Evolutionary conservation across 176 grass and related monocot species (phyloP).

Genomic region (Urochloa ruziziensis): DNA sequence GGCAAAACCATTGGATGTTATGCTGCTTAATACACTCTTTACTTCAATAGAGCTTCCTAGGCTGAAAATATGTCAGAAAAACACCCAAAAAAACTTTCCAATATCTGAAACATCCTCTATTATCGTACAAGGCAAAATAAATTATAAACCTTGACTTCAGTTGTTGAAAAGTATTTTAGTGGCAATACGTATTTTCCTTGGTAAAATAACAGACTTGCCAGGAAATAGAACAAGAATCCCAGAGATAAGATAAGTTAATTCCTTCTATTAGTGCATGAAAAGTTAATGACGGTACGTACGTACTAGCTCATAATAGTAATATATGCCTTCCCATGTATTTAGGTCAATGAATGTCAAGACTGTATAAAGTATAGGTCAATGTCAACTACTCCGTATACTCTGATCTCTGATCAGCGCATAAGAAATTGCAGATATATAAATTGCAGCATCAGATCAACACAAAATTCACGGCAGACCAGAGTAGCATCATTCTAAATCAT

Average conservation of each 20-base stretch:
- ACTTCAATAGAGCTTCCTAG: neutral
- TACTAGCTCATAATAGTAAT: neutral
- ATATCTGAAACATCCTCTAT: neutral
- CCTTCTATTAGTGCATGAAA: neutral
- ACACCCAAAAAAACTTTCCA: neutral
- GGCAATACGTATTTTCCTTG: neutral
- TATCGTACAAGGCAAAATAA: neutral
- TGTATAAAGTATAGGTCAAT: neutral
- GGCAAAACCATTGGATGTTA: neutral
- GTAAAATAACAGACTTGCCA: neutral
- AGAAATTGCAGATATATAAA: constrained; percentile 6
- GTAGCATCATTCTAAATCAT: constrained; percentile 37
- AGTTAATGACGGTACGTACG: neutral
- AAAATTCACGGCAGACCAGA: neutral
- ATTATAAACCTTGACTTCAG: neutral
- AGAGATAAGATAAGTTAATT: neutral
- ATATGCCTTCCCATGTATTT: neutral
- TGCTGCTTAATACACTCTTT: constrained; percentile 3
- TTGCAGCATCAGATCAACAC: neutral
- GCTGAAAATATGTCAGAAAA: neutral
- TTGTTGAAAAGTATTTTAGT: neutral
- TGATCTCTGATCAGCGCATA: constrained; percentile 7
- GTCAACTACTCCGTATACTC: neutral
- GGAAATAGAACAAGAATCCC: neutral
- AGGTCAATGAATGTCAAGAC: neutral